phyloP scores from a whole-genome alignment of 2,329 filamentous ascomycete genomes.

The Aureobasidium sp. region DNA sequence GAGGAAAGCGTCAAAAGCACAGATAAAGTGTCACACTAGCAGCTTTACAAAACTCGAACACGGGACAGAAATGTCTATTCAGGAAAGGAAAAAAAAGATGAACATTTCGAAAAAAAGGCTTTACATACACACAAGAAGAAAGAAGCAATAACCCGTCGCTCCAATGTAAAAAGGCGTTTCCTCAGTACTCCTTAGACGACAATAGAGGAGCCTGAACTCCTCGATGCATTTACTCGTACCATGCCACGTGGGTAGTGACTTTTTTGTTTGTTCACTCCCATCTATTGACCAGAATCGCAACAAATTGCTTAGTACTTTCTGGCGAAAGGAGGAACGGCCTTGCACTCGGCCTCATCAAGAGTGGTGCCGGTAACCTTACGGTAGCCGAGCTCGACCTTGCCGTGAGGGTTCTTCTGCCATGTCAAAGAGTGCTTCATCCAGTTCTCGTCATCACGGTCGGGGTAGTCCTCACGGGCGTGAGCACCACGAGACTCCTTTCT shows the following conservation, averaged over 20 bases:
- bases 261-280: background rate
- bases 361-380: slow-evolving; percentile 74
- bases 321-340: slow-evolving; percentile 68
- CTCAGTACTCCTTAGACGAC: background rate
- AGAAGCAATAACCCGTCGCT: slow-evolving; percentile 2
- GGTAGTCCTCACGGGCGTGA: slow-evolving; percentile 93
- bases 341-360: slow-evolving; percentile 92
- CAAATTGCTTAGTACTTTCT: slow-evolving; percentile 16
- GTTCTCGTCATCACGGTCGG: slow-evolving; percentile 87
- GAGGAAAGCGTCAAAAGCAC: too few species aligned
- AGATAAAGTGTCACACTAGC: too few species aligned
- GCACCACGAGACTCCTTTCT: slow-evolving; percentile 96
- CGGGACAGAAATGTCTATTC: background rate
- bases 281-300: slow-evolving; percentile 2
- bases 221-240: background rate
- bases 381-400: slow-evolving; percentile 79
- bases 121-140: slow-evolving; percentile 12
- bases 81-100: background rate
- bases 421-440: slow-evolving; percentile 99
- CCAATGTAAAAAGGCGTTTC: slow-evolving; percentile 5
- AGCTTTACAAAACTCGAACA: too few species aligned
- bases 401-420: slow-evolving; percentile 90
- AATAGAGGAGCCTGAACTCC: background rate
- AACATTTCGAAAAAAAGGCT: background rate
- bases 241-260: slow-evolving; percentile 3